A percentile compares a stretch with the other conserved stretches of the same genome.
Conservation (phyloP, 495 filamentous ascomycete species). For the Penicillium pulvis region DNA sequence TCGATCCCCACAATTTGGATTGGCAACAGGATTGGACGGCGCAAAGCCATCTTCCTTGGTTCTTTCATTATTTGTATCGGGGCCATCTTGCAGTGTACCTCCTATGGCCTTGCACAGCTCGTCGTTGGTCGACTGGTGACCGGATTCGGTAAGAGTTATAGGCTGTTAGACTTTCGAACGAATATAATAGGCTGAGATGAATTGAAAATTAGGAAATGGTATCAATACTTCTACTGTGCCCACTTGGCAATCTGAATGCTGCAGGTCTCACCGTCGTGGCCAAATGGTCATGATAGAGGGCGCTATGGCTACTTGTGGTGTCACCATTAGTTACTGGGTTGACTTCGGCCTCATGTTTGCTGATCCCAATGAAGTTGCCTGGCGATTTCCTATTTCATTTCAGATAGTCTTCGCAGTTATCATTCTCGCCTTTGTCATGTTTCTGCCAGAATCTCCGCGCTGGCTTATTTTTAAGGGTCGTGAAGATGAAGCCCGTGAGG, state of each 20-base stretch:
- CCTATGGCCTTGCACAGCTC: conserved; percentile 62
- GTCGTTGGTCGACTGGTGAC: conserved; percentile 64
- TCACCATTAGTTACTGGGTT: conserved; percentile 73
- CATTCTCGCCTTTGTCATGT: conserved; percentile 57
- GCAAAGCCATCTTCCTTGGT: conserved; percentile 58
- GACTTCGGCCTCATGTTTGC: conserved; percentile 51
- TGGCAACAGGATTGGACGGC: conserved; percentile 60
- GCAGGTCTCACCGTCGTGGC: conserved; percentile 68
- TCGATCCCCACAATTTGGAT: conserved; percentile 70
- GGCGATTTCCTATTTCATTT: conserved; percentile 76
- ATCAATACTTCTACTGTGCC: conserved; percentile 55
- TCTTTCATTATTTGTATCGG: conserved; percentile 60
- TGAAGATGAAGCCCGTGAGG: conserved; percentile 62
- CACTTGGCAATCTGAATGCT: conserved; percentile 64
- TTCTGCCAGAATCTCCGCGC: conserved; percentile 69
- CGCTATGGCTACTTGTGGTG: conserved; percentile 65
- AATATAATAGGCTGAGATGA: too few relatives aligned
- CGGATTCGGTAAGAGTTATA: conserved; percentile 53
- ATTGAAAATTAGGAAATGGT: conserved; percentile 51
- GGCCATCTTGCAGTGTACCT: conserved; percentile 61
- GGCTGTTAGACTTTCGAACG: too few relatives aligned
- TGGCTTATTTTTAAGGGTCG: conserved; percentile 71
- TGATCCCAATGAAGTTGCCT: conserved; percentile 47
- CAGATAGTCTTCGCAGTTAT: conserved; percentile 65
- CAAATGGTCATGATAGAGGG: conserved; percentile 79